These are phyloP conservation scores for Thalassiosira exigua DNA, from an alignment of 352 stramenopile species.

Conservation along the genomic window DNA sequence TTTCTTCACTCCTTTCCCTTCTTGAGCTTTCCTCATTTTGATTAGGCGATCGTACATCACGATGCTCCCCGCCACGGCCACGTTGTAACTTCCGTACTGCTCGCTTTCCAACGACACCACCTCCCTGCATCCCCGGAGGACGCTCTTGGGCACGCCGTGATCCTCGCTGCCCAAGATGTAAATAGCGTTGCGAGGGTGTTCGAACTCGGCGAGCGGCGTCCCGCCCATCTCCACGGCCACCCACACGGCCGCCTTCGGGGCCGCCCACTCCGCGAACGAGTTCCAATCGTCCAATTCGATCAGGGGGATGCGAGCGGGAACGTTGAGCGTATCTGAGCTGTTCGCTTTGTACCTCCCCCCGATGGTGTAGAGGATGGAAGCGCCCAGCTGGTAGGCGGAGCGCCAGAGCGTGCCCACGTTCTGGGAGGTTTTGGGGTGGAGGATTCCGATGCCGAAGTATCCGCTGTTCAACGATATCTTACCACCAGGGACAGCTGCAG, in stretches of 20 bases:
- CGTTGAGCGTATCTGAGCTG: constrained; percentile 52
- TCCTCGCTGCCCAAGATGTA: constrained; percentile 68
- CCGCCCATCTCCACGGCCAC: constrained; percentile 69
- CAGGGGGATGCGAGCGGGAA: constrained; percentile 42
- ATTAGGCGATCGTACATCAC: constrained; percentile 2
- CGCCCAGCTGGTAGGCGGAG: constrained; percentile 57
- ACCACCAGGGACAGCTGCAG: constrained; percentile 22
- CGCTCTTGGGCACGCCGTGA: constrained; percentile 52
- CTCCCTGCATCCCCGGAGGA: constrained; percentile 44
- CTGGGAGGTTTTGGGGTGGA: constrained; percentile 48
- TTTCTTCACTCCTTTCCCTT: too few relatives aligned
- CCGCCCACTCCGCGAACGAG: constrained; percentile 37
- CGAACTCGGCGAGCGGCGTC: constrained; percentile 44
- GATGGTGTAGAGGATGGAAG: constrained; percentile 60
- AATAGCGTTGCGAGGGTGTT: constrained; percentile 58
- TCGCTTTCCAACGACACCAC: constrained; percentile 61
- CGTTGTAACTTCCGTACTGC: constrained; percentile 48
- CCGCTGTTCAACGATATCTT: constrained; percentile 22
- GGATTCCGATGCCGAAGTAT: constrained; percentile 53
- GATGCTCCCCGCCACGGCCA: constrained; percentile 2
- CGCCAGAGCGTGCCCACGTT: constrained; percentile 54
- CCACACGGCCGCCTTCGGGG: constrained; percentile 42
- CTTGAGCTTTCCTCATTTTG: not conserved
- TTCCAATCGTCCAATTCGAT: constrained; percentile 58
- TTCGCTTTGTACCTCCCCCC: constrained; percentile 50